A percentile compares a stretch with the other conserved stretches of the same genome.
Evolutionary conservation across 2,329 filamentous ascomycete species (phyloP).

Genomic region (Aspergillus luchuensis): DNA sequence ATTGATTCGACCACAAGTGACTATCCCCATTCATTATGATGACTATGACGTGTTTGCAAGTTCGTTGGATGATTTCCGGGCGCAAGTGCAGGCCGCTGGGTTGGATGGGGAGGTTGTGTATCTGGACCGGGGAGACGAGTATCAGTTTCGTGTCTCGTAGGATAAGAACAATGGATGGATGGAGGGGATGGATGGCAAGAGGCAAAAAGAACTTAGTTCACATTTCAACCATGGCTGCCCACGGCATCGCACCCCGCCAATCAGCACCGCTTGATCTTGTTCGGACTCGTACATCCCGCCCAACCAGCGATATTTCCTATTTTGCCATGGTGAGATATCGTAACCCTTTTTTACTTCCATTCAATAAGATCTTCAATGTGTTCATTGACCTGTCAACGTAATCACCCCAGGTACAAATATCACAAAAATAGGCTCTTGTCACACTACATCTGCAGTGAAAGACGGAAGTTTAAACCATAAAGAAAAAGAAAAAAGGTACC

Average conservation of each 20-base stretch:
- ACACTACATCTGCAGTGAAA: too few relatives aligned
- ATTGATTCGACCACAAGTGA: slow-evolving; percentile 62
- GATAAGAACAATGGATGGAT: neutral
- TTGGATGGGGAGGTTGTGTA: slow-evolving; percentile 59
- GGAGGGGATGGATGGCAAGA: too few relatives aligned
- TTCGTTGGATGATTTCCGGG: slow-evolving; percentile 62
- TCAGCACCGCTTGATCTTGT: neutral
- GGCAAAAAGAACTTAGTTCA: too few relatives aligned
- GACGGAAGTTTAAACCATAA: too few relatives aligned
- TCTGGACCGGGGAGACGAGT: slow-evolving; percentile 61
- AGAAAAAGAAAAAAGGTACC: too few relatives aligned
- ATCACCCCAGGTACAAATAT: too few relatives aligned
- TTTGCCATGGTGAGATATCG: neutral
- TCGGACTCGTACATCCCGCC: neutral
- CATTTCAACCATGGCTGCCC: neutral
- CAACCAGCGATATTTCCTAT: neutral
- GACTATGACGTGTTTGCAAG: slow-evolving; percentile 65
- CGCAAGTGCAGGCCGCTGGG: slow-evolving; percentile 55
- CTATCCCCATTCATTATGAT: slow-evolving; percentile 66
- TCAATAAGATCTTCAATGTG: neutral
- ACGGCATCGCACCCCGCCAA: neutral
- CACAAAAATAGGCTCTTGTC: too few relatives aligned
- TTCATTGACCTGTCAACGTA: too few relatives aligned
- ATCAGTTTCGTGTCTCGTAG: slow-evolving; percentile 51
- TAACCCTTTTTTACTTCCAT: neutral